Conservation (phyloP, 768 basidiomycete genomes). For the Boletellus emodensis region DNA sequence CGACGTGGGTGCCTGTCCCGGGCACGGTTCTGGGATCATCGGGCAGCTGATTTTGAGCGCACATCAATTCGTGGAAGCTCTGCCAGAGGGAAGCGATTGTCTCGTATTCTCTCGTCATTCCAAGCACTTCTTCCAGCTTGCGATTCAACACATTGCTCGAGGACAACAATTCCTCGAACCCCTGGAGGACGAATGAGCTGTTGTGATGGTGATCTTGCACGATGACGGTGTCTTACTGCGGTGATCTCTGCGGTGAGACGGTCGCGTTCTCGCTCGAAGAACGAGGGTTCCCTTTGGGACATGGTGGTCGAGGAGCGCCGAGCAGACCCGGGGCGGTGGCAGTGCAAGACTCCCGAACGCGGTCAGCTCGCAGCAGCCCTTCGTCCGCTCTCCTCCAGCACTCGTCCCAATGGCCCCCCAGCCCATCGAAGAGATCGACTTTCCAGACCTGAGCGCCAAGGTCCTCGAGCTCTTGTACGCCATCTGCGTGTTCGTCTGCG, state of each 20-base stretch:
- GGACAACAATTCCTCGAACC: slow-evolving; percentile 83
- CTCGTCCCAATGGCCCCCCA: slow-evolving; percentile 13
- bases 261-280: slow-evolving; percentile 80
- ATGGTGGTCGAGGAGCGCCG: slow-evolving; percentile 2
- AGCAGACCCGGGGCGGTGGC: too few relatives aligned
- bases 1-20: slow-evolving; percentile 69
- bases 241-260: slow-evolving; percentile 71
- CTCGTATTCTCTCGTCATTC: slow-evolving; percentile 90
- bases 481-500: slow-evolving; percentile 4
- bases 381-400: background rate
- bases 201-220: background rate
- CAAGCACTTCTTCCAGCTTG: slow-evolving; percentile 87
- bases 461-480: slow-evolving; percentile 13
- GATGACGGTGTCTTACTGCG: slow-evolving; percentile 43
- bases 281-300: slow-evolving; percentile 44
- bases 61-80: slow-evolving; percentile 76
- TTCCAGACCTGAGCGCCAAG: slow-evolving; percentile 11
- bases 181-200: slow-evolving; percentile 38
- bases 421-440: slow-evolving; percentile 18
- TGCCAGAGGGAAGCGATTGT: slow-evolving; percentile 85
- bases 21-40: slow-evolving; percentile 41
- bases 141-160: slow-evolving; percentile 84
- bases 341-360: too few relatives aligned
- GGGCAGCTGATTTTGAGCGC: slow-evolving; percentile 37
- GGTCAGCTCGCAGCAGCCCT: background rate